Conservation (phyloP, 495 filamentous ascomycete genomes). For the Bombardia bombarda region DNA sequence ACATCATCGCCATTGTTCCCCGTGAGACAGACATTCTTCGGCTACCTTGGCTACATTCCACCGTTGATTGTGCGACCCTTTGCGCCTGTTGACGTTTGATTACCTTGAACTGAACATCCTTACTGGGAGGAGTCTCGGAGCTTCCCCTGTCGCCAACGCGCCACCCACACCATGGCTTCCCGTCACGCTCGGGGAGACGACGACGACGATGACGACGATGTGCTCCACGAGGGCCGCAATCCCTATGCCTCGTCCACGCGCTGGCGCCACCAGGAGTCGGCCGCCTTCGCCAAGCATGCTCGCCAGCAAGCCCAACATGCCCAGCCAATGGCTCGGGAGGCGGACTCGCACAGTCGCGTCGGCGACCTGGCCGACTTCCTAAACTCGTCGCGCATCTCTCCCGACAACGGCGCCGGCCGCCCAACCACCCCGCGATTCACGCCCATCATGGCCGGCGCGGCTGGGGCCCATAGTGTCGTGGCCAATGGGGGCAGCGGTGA, state of each 20-base stretch:
- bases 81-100: no score
- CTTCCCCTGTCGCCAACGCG: no score
- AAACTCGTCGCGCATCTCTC: slow-evolving; percentile 38
- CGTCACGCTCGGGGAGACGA: slow-evolving; percentile 2
- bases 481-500: no score
- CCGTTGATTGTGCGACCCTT: no score
- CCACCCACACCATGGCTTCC: neutral
- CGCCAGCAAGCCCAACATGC: slow-evolving; percentile 16
- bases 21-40: no score
- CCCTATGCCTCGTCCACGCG: slow-evolving; percentile 38
- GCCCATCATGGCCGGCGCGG: slow-evolving; percentile 33
- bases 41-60: no score
- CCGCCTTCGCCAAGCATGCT: slow-evolving; percentile 27
- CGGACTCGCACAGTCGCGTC: slow-evolving; percentile 29
- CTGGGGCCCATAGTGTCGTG: no score
- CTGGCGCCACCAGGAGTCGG: slow-evolving; percentile 48
- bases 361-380: slow-evolving; percentile 42
- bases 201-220: slow-evolving; percentile 23
- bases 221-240: slow-evolving; percentile 22
- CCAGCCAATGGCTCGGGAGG: slow-evolving; percentile 25
- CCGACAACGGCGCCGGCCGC: slow-evolving; percentile 9
- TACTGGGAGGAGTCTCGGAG: no score
- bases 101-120: neutral
- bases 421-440: slow-evolving; percentile 25
- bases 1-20: no score